Conservation (phyloP, 2,329 filamentous ascomycete species). For the Cercospora brassicicola region DNA sequence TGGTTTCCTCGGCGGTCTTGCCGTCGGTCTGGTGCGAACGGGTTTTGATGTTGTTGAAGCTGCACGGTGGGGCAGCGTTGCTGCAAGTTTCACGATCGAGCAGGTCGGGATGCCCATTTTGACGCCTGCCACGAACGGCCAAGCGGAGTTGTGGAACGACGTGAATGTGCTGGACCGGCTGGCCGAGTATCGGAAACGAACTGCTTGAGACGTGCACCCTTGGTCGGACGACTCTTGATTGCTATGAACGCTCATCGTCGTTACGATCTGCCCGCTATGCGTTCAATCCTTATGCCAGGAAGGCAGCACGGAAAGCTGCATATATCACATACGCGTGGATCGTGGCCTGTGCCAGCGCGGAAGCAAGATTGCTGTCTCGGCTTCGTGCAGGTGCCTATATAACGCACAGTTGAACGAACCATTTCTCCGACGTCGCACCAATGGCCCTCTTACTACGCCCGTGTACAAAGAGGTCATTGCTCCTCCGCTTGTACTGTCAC, state of each 20-base stretch:
- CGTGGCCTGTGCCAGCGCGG: neutral
- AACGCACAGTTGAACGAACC: neutral
- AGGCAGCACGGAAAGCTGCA: neutral
- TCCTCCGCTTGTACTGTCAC: too few relatives aligned
- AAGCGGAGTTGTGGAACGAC: slow-evolving; percentile 52
- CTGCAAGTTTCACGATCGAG: slow-evolving; percentile 91
- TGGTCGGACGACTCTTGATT: neutral
- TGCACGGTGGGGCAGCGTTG: slow-evolving; percentile 73
- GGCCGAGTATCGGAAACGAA: slow-evolving; percentile 36
- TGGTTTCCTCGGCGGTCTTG: slow-evolving; percentile 70
- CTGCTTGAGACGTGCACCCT: neutral
- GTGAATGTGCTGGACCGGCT: slow-evolving; percentile 46
- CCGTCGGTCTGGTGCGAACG: slow-evolving; percentile 57
- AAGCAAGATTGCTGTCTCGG: neutral
- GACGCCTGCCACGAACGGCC: slow-evolving; percentile 24
- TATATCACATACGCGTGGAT: neutral
- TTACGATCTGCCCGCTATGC: neutral
- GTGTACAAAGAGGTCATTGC: too few relatives aligned
- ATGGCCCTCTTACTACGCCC: too few relatives aligned
- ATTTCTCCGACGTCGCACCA: neutral
- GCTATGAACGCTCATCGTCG: neutral
- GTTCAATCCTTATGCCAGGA: neutral
- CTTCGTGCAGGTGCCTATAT: neutral
- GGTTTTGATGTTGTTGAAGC: slow-evolving; percentile 65
- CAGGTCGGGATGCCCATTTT: slow-evolving; percentile 80